Conservation (phyloP, 768 basidiomycete genomes). For the Mycena haematopus region DNA sequence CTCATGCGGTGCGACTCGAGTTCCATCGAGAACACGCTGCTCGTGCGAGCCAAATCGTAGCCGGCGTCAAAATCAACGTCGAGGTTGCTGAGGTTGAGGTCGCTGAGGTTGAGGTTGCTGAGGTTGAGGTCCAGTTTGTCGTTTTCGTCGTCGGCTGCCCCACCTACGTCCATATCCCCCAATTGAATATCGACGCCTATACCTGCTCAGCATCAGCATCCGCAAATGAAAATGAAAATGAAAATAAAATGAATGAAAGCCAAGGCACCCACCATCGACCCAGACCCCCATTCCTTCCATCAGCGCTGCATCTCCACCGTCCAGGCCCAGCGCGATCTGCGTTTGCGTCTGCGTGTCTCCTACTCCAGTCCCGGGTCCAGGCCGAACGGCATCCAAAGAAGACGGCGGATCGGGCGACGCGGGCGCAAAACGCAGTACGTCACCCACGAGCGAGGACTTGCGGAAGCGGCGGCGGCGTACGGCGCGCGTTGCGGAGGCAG, state of each 20-base stretch:
- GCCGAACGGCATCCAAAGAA: too few species aligned
- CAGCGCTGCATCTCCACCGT: background rate
- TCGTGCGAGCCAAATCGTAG: too few species aligned
- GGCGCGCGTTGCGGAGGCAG: too few species aligned
- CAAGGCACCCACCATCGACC: background rate
- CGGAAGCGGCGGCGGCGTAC: conserved; percentile 16
- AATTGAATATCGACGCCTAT: background rate
- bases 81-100: too few species aligned
- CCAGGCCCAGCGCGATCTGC: background rate
- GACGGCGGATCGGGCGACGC: conserved; percentile 10
- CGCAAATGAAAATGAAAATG: background rate
- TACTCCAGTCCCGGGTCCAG: too few species aligned
- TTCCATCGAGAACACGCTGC: background rate
- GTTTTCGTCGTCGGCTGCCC: background rate
- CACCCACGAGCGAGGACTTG: conserved; percentile 25
- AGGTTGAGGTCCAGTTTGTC: background rate
- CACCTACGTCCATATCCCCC: background rate
- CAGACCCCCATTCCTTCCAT: background rate
- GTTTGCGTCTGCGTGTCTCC: background rate
- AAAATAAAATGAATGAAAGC: too few species aligned
- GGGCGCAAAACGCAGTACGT: conserved; percentile 24
- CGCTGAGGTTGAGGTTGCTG: too few species aligned
- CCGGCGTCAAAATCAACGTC: too few species aligned
- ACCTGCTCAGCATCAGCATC: background rate
- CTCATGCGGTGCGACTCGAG: conserved; percentile 10